Conservation (phyloP, 1,284 basidiomycete genomes). For the Ustilago loliicola region DNA sequence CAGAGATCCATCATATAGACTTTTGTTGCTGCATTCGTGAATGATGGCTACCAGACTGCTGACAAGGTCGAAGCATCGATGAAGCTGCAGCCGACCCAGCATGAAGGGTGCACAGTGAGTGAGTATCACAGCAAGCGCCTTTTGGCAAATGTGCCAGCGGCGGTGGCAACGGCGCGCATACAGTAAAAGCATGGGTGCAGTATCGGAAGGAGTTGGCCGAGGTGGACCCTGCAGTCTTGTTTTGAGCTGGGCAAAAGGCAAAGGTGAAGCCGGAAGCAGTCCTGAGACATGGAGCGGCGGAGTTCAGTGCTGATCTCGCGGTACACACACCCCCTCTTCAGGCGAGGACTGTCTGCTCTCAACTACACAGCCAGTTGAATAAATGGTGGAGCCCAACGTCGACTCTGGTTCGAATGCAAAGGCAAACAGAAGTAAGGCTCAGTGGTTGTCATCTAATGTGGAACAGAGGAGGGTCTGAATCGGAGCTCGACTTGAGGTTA, state of each 20-base stretch:
- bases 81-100: no score
- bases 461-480: background rate
- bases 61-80: background rate
- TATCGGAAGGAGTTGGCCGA: background rate
- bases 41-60: background rate
- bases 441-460: background rate
- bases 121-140: background rate
- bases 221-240: background rate
- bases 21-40: no score
- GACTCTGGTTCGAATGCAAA: background rate
- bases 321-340: background rate
- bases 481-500: background rate
- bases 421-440: no score
- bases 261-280: background rate
- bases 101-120: no score
- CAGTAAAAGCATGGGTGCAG: background rate
- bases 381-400: background rate
- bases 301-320: background rate
- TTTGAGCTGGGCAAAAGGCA: background rate
- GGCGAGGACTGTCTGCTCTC: background rate
- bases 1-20: no score
- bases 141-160: background rate
- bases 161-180: background rate
- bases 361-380: background rate
- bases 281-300: background rate